Base-by-base conservation (phyloP, 2,329 filamentous ascomycete genomes). In the Bimuria novae-zelandiae region DNA sequence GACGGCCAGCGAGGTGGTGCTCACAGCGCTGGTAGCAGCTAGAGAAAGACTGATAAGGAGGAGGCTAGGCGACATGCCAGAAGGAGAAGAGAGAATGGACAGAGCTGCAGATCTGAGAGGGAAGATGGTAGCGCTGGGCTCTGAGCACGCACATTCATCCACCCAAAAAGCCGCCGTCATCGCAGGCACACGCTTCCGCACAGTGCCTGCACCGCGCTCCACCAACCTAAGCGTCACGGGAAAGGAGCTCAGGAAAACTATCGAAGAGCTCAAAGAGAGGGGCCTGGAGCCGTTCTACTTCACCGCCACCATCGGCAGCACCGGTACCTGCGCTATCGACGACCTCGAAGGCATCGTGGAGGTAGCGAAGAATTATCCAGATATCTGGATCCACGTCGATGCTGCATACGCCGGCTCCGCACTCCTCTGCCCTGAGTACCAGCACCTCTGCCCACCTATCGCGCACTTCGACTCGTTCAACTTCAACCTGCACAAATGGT, bases 401-500 rank as follows among this genome's bases (percentile, higher is more conserved):
- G 93, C 90, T 10, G 93, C 93, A 0, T 97, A 96, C 74, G 93
- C 93, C 0, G 93, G 93, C 2, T 86, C 90, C 0, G 89, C 92
- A 0, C 84, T 97, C 3, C 78, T 96, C 3, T 87, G 89, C 19
- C 88, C 91, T 2, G 90, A 96, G 72, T 89, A 89, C 74, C 89
- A 91, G 58, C 81, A 87, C 61, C 80, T 91, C 44, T 80, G 86
- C 1, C 68, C 78, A 19, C 76, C 84, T 7, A 81, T 93, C 45
- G 76, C 80, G 1, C 76, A 80, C 19, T 92, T 96, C 70, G 89
- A 96, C 78, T 92, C 88, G 59, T 96, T 96, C 82, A 88, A 96
- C 75, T 85, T 93, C 79, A 97, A 97, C 79, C 89, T 96, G 84
- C 92, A 97, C 81, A 97, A 97, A 79, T 97, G 93, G 93, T 81